phyloP scores from a whole-genome alignment of 352 stramenopile species.

The Phytophthora constricta region DNA sequence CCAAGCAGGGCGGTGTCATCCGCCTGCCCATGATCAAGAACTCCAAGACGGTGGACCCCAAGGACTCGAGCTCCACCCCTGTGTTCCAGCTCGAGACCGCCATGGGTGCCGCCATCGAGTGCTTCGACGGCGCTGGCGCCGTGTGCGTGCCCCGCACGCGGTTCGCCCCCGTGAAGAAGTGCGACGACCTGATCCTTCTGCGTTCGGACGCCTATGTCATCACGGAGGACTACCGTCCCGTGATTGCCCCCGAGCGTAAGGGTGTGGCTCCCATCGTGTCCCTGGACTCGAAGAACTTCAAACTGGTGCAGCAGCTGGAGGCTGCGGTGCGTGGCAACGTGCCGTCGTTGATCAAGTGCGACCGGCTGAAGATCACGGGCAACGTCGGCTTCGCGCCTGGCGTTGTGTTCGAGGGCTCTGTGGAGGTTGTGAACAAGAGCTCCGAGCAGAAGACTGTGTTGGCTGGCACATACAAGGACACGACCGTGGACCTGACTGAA shows the following conservation, averaged over 20 bases:
- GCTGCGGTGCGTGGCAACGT: conserved; percentile 92
- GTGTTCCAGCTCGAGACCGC: conserved; percentile 90
- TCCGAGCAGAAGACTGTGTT: conserved; percentile 96
- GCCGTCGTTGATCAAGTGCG: conserved; percentile 95
- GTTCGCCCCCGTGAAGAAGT: conserved; percentile 91
- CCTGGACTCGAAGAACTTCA: conserved; percentile 98
- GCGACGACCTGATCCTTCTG: conserved; percentile 90
- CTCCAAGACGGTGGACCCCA: conserved; percentile 88
- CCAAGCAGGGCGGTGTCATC: conserved; percentile 83
- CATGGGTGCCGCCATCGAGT: conserved; percentile 90
- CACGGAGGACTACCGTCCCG: conserved; percentile 94
- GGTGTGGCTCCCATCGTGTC: conserved; percentile 94
- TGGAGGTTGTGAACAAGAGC: conserved; percentile 96
- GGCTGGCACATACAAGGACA: conserved; percentile 93
- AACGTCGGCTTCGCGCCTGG: conserved; percentile 93
- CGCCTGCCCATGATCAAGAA: conserved; percentile 91
- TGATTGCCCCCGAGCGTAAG: conserved; percentile 95
- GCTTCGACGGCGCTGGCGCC: conserved; percentile 85
- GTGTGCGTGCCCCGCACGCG: conserved; percentile 90
- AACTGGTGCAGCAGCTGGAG: conserved; percentile 98
- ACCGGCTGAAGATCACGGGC: conserved; percentile 96
- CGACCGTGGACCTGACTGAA: conserved; percentile 94
- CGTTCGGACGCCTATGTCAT: conserved; percentile 98
- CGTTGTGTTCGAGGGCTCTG: conserved; percentile 92
- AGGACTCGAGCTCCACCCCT: conserved; percentile 82